Evolutionary conservation across 1,284 basidiomycete species (phyloP).

Genomic region (Trichosporon asahii): DNA sequence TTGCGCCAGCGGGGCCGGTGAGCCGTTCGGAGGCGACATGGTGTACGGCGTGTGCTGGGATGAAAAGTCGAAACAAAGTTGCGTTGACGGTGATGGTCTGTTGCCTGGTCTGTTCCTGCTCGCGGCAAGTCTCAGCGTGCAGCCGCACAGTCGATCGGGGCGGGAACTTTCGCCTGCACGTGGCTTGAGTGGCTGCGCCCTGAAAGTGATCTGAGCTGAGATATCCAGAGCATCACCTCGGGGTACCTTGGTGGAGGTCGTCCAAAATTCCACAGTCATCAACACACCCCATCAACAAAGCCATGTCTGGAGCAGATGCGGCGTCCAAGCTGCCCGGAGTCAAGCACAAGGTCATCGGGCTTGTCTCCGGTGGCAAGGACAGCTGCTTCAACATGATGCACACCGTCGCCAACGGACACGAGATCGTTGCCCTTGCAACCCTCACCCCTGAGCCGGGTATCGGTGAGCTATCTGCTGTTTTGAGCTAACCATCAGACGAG

Average conservation of each 20-base stretch:
- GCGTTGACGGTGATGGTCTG: neutral
- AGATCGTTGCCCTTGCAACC: constrained; percentile 84
- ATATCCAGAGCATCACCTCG: neutral
- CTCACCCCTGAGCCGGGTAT: constrained; percentile 77
- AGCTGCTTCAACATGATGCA: constrained; percentile 95
- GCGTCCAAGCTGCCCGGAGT: constrained; percentile 27
- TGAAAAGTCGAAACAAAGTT: constrained; percentile 1
- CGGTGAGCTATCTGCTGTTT: constrained; percentile 57
- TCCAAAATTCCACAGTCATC: neutral
- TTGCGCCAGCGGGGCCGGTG: constrained; percentile 31
- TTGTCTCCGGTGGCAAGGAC: constrained; percentile 97
- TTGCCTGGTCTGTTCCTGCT: neutral
- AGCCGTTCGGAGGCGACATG: constrained; percentile 26
- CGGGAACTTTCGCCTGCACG: constrained; percentile 7
- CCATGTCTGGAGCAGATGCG: neutral
- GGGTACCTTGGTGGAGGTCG: constrained; percentile 2
- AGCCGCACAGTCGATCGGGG: neutral
- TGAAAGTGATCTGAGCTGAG: neutral
- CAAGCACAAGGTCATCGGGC: constrained; percentile 74
- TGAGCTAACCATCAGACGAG: constrained; percentile 65
- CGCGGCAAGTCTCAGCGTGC: neutral
- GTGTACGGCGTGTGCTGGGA: neutral
- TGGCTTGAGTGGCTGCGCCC: neutral
- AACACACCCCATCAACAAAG: neutral
- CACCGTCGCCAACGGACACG: constrained; percentile 79